Base-by-base conservation (phyloP, 148 eudicot species). In the Cornus florida region DNA sequence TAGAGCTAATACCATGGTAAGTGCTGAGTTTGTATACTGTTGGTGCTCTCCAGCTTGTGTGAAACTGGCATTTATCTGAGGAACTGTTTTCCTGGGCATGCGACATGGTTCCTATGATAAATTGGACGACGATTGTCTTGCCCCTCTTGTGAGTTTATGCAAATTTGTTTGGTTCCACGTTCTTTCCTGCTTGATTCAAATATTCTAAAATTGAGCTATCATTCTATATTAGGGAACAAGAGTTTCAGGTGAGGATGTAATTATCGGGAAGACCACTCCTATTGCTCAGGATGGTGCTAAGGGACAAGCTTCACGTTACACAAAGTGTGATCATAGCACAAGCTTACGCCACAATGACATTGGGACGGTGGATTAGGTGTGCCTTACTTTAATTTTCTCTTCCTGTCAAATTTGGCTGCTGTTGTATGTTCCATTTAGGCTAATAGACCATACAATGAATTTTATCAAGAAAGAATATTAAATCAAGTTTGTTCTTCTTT, bases 41-140 rank as follows among this genome's bases (percentile, higher is more conserved):
- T 62, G 56, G 38, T 20, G 66, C 22, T 64, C 31, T 76, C 24
- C 3, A 20, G 19, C 7, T 10, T 71, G n/a, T 83, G 66, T 56
- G 3, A 12, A 65, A 1, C 3, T 20, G 66, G 11, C 38, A 22
- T 76, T 39, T 80, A 48, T 67, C 66, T 64, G 41, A 60, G 23
- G 22, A 69, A 64, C 50, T 53, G 33, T 69, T 71, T 81, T 69
- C 74, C 77, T 90, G 97, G 99, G 98, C 62, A 96, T 96, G 99
- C 89, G 98, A 10, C 99, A 96, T 84, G 99, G 99, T 59, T 96
- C 99, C 9, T 96, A 96, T 73, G 99, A 96, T 82, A 96, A 96
- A 70, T 84, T 96, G 84, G 99, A 96, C 73, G 99, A 93, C 67
- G 99, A 96, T 85, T 98, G 99, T 59, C 95, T 96, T 83, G 99